Evolutionary conservation across 2,329 filamentous ascomycete species (phyloP).

Genomic region (Chaetomium sp.): DNA sequence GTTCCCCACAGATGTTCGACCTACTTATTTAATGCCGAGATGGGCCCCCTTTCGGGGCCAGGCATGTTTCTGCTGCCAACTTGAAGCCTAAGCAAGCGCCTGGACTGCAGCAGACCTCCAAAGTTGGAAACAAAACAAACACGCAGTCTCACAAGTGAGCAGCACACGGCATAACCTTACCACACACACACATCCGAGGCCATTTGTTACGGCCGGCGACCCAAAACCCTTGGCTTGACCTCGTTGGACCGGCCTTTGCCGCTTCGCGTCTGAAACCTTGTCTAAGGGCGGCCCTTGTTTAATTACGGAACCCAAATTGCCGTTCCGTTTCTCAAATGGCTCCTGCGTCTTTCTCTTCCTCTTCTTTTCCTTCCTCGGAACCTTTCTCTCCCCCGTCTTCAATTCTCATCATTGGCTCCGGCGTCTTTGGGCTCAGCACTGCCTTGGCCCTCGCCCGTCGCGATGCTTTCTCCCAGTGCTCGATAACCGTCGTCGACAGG

Average conservation of each 20-base stretch:
- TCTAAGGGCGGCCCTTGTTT: slow-evolving; percentile 17
- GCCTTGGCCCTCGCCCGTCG: slow-evolving; percentile 71
- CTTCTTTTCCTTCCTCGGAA: slow-evolving; percentile 20
- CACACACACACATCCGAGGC: slow-evolving; percentile 1
- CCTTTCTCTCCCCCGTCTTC: slow-evolving; percentile 46
- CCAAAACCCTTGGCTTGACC: background rate
- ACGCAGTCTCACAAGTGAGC: slow-evolving; percentile 2
- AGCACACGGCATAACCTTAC: background rate
- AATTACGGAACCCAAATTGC: slow-evolving; percentile 12
- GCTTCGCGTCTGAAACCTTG: slow-evolving; percentile 15
- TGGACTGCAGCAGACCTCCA: slow-evolving; percentile 6
- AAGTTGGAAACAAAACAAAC: slow-evolving; percentile 5
- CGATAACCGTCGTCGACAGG: slow-evolving; percentile 63
- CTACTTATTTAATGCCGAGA: background rate
- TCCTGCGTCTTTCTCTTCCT: slow-evolving; percentile 21
- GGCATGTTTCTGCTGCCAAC: background rate
- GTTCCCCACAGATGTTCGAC: slow-evolving; percentile 15
- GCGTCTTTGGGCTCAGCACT: slow-evolving; percentile 62
- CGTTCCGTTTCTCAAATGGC: slow-evolving; percentile 24
- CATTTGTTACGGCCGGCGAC: background rate
- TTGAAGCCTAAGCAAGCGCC: slow-evolving; percentile 7
- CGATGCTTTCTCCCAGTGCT: slow-evolving; percentile 53
- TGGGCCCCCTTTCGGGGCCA: too few species aligned
- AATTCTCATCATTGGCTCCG: slow-evolving; percentile 70
- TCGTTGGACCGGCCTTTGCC: slow-evolving; percentile 12